Evolutionary conservation across 495 filamentous ascomycete species (phyloP), one percentile per base, ranked within the genome.

Genomic region (Jackrogersella multiformis): DNA sequence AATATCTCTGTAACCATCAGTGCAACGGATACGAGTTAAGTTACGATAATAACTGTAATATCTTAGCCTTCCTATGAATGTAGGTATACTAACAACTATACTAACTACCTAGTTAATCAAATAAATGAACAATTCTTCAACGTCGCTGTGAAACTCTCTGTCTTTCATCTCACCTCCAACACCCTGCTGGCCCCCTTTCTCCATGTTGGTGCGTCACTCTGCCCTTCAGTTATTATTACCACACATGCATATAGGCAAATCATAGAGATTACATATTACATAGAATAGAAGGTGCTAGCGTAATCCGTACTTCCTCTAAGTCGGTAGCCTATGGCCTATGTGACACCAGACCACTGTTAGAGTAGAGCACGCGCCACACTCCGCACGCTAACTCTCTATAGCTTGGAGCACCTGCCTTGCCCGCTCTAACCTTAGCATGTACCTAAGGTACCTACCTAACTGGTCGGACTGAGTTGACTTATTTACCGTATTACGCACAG

Each of bases 401-500:
- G 38, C 51, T 36, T 49, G 55, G 45, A n/a, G 45, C 32, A 49
- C 45, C 24, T 24, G 45, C 45, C 32, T 15, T 48, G 44, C 45
- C n/a, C 24, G 45, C 45, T 49, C 45, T 18, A 46, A n/a, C 21
- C n/a, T n/a, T n/a, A n/a, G n/a, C n/a, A n/a, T n/a, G n/a, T n/a
- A n/a, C n/a, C n/a, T n/a, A n/a, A n/a, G n/a, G n/a, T n/a, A 45
- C 41, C 20, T 21, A 21, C 41, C 20, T 18, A 46, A 12, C 20
- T 30, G 26, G 7, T 30, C n/a, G n/a, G n/a, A n/a, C n/a, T n/a
- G n/a, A n/a, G n/a, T n/a, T n/a, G n/a, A 18, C 49, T 34, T 56
- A 44, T 48, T 53, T 67, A 44, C 66, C 56, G 66, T 69, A 69
- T 69, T 69, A 64, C 66, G 66, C 66, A 69, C 66, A 64, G 66